Evolutionary conservation across 768 basidiomycete genomes (phyloP), one percentile per base, ranked within the genome.

Genomic region (Clathrus columnatus): DNA sequence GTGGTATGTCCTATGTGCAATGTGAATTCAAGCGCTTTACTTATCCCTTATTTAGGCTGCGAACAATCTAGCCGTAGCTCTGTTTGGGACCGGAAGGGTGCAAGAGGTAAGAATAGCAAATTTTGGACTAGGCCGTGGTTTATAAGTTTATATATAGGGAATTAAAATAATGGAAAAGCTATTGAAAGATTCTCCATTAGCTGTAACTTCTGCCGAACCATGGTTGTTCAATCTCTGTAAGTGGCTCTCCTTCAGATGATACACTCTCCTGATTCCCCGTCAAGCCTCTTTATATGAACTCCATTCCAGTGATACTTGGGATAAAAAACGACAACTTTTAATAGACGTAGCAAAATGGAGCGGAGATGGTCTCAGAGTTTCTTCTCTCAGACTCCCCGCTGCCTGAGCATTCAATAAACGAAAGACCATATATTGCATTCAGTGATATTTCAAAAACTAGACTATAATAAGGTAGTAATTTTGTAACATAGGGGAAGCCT

Each of bases 231-330:
- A 92, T 59, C 73, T 92, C 6, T 86, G 90, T 90, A 65, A 57
- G 84, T 70, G 1, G 18, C 14, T 17, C n/a, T 21, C n/a, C 41
- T 50, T 47, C 18, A 52, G 11, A 20, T 14, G 18, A 18, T 42
- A 8, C 23, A n/a, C 14, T 41, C 26, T 23, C 28, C 42, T 48
- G 7, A 50, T 11, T 8, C 17, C 36, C 32, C 5, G 41, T 20
- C 48, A 57, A 90, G 89, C 89, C 1, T 91, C 90, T 0, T 68
- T 92, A 24, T 91, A 91, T 61, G 89, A 92, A 64, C 77, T 92
- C 47, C 83, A 83, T 24, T 87, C 88, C 2, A 74, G 81, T 1
- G 78, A 79, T 1, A 84, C 85, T 2, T 74, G 80, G 52, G 84
- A 87, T 57, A 89, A 85, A 68, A 92, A 91, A 67, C 80, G 82